Base-by-base conservation (phyloP, 192 early-diverging fungal species). In the Thoreauomyces humboldtii region DNA sequence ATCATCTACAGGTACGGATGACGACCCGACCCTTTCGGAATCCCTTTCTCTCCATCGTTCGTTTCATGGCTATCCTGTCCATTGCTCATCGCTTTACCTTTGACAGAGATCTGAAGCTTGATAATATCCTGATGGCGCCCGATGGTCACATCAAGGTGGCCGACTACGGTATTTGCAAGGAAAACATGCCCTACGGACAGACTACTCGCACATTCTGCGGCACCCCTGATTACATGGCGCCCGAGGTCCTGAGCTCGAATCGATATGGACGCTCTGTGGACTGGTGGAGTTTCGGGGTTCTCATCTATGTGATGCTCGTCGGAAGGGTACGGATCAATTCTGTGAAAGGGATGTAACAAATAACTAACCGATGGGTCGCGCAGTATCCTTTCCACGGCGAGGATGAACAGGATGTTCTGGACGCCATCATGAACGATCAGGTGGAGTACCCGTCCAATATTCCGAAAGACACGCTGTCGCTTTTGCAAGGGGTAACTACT, bases 221-320 rank as follows among this genome's bases (percentile, higher is more conserved):
- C n/a, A 98, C 96, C 12, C 93, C 95, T 15, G 96, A 98, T 70
- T 98, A 95, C 69, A 98, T 98, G 95, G 95, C 96, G 1, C 96
- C 96, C 34, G 96, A 98, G 72, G 93, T 98, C 50, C 79, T 98
- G 36, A 79, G 89, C 62, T 86, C 90, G 69, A 86, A 93, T 72
- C 87, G 87, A 50, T 98, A 98, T 71, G 92, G 91, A 24, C 84
- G 90, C 22, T 93, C 94, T 1, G 95, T 97, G 2, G 96, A 98
- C 74, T 98, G 96, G 96, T 98, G 96, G 96, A 91, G 91, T 9
- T 96, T 92, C 36, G 92, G 92, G 35, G 85, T 95, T n/a, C 77
- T 91, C 67, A 83, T 89, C 12, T 95, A 92, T 63, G 90, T 91
- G 14, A 95, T 98, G 92, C 80, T 96, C 31, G 77, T 95, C 47